These are phyloP conservation scores for Fusarium chlamydosporum DNA, from an alignment of 2,329 filamentous ascomycete species.

Conservation along the genomic window DNA sequence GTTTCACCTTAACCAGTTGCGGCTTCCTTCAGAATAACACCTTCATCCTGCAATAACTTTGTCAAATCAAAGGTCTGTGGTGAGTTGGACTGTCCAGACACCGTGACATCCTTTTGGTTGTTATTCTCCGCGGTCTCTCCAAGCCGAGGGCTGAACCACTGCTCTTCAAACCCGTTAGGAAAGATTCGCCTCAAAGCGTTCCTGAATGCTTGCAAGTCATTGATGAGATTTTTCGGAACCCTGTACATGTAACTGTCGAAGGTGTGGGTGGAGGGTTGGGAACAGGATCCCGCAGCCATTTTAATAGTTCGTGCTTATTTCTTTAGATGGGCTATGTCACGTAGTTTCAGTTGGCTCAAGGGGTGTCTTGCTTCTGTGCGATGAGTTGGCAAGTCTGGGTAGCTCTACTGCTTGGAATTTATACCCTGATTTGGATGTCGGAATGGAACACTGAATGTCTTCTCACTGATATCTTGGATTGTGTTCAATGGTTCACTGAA, in stretches of 20 bases:
- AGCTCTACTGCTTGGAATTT: not conserved
- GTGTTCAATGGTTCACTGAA: not conserved
- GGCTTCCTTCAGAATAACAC: not conserved
- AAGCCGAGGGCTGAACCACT: no score
- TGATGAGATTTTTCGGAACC: not conserved
- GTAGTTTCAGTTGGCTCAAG: not conserved
- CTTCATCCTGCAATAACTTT: not conserved
- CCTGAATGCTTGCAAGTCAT: not conserved
- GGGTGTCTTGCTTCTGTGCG: not conserved
- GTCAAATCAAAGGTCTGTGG: not conserved
- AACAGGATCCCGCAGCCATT: not conserved
- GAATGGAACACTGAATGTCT: not conserved
- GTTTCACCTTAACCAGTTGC: no score
- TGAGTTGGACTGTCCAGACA: not conserved
- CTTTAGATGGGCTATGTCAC: no score
- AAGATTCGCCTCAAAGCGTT: not conserved
- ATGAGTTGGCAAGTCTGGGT: not conserved
- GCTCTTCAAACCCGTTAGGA: not conserved
- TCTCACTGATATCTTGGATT: not conserved
- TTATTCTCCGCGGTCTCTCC: no score
- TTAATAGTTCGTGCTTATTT: not conserved
- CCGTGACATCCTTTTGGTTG: not conserved
- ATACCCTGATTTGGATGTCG: not conserved
- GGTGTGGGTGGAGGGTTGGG: not conserved
- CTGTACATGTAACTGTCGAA: not conserved